Base-by-base conservation (phyloP, 148 eudicot species). In the Silene uniflora region DNA sequence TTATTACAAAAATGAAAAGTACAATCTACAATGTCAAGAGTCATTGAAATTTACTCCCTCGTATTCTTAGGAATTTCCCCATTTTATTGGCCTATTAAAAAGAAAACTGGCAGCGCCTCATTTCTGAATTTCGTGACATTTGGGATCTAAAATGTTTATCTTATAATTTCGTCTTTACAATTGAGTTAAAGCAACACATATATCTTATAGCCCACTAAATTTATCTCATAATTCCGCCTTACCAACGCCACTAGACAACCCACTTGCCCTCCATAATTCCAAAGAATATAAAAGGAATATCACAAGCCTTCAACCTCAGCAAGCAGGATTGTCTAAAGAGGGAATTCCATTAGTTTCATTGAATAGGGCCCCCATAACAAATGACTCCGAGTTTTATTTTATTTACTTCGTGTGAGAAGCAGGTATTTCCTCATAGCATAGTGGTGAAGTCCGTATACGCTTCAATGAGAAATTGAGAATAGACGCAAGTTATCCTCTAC, bases 271-370 rank as follows among this genome's bases (percentile, higher is more conserved):
- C 44, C 56, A 52, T 16, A 13, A 12, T 13, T 13, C 17, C 17
- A 16, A 52, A 52, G 56, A 52, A 52, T 52, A 52, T 52, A 52
- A 52, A 16, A 18, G 56, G 54, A n/a, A n/a, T 49, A 63, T 32
- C 17, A 64, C 42, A 52, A n/a, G 77, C 19, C 71, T 18, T 64
- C 25, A 63, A 22, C 76, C 46, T 62, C 10, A 39, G 16, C 56
- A 16, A 12, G 56, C 17, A 52, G 56, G 56, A 13, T 16, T 52
- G 56, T 16, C 56, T 52, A 52, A 52, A 52, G 56, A 52, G 17
- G 56, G 17, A 12, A 16, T 13, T 16, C 56, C 56, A 52, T 52
- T 13, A 52, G 56, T 18, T 14, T 52, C 54, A 49, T 13, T 49
- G 54, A 11, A 49, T 14, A 49, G 12, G 54, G 16, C 54, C 54